A percentile compares a stretch with the other conserved stretches of the same genome.
Conservation (phyloP, 768 basidiomycete genomes). For the Auricularia sp. region DNA sequence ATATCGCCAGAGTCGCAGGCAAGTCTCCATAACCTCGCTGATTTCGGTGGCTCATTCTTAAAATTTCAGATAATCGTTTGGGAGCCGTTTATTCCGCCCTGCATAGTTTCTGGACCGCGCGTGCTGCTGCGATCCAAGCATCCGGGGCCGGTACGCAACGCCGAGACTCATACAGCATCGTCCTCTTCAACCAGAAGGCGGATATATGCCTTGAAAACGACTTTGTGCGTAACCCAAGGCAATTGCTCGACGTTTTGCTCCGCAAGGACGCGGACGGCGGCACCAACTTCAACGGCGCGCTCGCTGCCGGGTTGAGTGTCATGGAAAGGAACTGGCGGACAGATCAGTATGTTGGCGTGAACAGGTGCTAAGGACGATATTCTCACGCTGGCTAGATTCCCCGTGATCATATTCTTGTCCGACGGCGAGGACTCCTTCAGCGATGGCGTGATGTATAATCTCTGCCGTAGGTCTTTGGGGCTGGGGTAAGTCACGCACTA, state of each 20-base stretch:
- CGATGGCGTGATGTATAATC: slow-evolving; percentile 28
- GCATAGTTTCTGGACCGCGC: slow-evolving; percentile 45
- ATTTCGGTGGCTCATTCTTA: background rate
- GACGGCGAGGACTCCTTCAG: slow-evolving; percentile 37
- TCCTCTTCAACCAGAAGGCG: slow-evolving; percentile 29
- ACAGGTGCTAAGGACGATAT: background rate
- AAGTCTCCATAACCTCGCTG: background rate
- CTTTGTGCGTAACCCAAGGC: slow-evolving; percentile 32
- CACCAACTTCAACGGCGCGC: slow-evolving; percentile 36
- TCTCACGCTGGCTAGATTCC: slow-evolving; percentile 24
- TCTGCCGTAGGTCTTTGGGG: slow-evolving; percentile 32
- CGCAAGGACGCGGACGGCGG: slow-evolving; percentile 20
- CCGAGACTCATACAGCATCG: slow-evolving; percentile 46
- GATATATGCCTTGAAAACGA: slow-evolving; percentile 31
- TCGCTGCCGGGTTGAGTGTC: slow-evolving; percentile 23
- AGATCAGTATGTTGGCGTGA: slow-evolving; percentile 27
- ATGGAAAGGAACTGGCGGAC: slow-evolving; percentile 42
- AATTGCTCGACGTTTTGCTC: slow-evolving; percentile 32
- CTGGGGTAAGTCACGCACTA: slow-evolving; percentile 30
- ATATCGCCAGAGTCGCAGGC: background rate
- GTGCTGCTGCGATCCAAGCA: slow-evolving; percentile 27
- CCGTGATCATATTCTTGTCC: slow-evolving; percentile 47
- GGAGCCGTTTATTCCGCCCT: slow-evolving; percentile 51
- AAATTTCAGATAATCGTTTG: slow-evolving; percentile 32
- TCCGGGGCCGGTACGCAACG: slow-evolving; percentile 16